Percentiles rank a stretch among this genome's conserved stretches.
These are phyloP conservation scores for Aspergillus japonicus DNA, from an alignment of 2,329 filamentous ascomycete species.

Conservation along the genomic window DNA sequence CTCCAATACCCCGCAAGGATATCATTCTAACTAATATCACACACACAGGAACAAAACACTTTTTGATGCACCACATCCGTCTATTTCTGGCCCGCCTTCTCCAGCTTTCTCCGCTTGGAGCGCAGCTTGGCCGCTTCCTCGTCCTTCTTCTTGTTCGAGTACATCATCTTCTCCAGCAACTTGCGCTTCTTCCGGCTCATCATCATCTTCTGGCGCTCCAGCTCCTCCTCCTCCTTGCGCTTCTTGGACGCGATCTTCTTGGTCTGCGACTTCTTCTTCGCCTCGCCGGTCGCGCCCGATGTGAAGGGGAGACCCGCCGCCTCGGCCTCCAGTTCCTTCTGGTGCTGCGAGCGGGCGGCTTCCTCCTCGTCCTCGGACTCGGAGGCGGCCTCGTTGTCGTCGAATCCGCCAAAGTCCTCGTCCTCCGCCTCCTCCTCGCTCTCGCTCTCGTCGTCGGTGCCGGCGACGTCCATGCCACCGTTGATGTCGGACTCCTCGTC, in stretches of 20 bases:
- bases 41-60: constrained; percentile 17
- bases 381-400: constrained; percentile 48
- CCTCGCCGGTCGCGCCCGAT: constrained; percentile 55
- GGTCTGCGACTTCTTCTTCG: constrained; percentile 68
- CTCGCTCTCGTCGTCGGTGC: constrained; percentile 48
- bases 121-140: constrained; percentile 84
- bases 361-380: constrained; percentile 60
- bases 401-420: constrained; percentile 52
- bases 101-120: constrained; percentile 85
- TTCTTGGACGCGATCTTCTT: constrained; percentile 67
- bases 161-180: constrained; percentile 95
- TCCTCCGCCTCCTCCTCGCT: constrained; percentile 48
- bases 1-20: constrained; percentile 23
- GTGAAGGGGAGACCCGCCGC: constrained; percentile 64
- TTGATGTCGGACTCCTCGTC: constrained; percentile 47
- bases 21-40: constrained; percentile 24
- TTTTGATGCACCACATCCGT: constrained; percentile 20
- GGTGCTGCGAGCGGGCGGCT: constrained; percentile 66
- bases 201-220: constrained; percentile 96
- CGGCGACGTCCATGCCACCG: constrained; percentile 51
- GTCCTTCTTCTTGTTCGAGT: constrained; percentile 90
- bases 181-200: constrained; percentile 97
- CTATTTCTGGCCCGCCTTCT: constrained; percentile 52
- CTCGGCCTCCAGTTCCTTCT: constrained; percentile 90
- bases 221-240: constrained; percentile 73